These are phyloP conservation scores for Nakazawaea molendinolei DNA, from an alignment of 805 yeast species.

Conservation along the genomic window DNA sequence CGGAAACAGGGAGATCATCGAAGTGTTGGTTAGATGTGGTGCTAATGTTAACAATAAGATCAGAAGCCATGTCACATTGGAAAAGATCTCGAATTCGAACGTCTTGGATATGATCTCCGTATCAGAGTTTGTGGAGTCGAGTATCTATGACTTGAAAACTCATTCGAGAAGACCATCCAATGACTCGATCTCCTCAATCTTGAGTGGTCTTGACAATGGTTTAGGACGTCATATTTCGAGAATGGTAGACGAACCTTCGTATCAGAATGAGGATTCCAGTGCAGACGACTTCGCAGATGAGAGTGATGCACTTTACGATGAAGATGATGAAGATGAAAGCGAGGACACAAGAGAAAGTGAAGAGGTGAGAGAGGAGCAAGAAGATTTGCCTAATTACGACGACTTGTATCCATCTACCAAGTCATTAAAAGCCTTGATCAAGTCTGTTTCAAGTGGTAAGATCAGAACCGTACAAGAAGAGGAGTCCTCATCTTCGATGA, in stretches of 20 bases:
- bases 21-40: slow-evolving; percentile 53
- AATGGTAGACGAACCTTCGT: slow-evolving; percentile 10
- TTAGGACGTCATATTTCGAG: slow-evolving; percentile 18
- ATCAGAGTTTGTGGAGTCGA: slow-evolving; percentile 8
- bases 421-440: slow-evolving; percentile 22
- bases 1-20: slow-evolving; percentile 65
- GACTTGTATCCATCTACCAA: slow-evolving; percentile 61
- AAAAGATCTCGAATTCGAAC: slow-evolving; percentile 34
- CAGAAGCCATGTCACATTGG: slow-evolving; percentile 38
- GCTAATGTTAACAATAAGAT: slow-evolving; percentile 51
- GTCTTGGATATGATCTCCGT: slow-evolving; percentile 26
- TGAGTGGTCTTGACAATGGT: slow-evolving; percentile 17
- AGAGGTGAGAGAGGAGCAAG: slow-evolving; percentile 19
- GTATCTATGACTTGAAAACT: slow-evolving; percentile 3
- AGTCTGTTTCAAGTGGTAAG: slow-evolving; percentile 13
- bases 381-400: slow-evolving; percentile 63
- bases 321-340: slow-evolving; percentile 5
- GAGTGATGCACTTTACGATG: slow-evolving; percentile 8
- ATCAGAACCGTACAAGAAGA: slow-evolving; percentile 3
- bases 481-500: neutral
- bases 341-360: slow-evolving; percentile 16
- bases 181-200: slow-evolving; percentile 19
- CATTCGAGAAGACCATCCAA: slow-evolving; percentile 16
- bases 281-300: slow-evolving; percentile 12
- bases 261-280: neutral